phyloP scores from a whole-genome alignment of 345 rosid genomes.

The Hibiscus mutabilis region DNA sequence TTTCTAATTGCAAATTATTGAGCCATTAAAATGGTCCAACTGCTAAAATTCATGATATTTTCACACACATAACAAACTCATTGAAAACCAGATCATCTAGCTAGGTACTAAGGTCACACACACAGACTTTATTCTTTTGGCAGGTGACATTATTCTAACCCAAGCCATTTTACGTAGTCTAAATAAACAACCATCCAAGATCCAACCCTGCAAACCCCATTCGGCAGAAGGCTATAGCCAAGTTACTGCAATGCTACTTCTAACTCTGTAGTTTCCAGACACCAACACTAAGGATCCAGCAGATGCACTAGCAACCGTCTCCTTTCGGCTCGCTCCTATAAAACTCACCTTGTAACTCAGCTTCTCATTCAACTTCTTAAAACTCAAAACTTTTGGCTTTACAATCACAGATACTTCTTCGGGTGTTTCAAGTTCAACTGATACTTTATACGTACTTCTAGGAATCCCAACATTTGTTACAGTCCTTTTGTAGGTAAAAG shows the following conservation, averaged over 20 bases:
- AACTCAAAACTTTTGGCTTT: constrained; percentile 1
- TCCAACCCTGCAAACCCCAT: not conserved
- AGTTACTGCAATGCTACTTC: constrained; percentile 11
- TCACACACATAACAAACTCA: too few relatives aligned
- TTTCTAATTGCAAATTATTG: not conserved
- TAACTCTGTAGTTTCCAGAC: not conserved
- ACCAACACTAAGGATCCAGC: constrained; percentile 2
- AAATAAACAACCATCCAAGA: too few relatives aligned
- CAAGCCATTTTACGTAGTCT: too few relatives aligned
- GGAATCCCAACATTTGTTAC: constrained; percentile 11
- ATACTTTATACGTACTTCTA: not conserved
- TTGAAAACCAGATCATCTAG: too few relatives aligned
- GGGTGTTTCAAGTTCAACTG: not conserved
- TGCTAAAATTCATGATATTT: too few relatives aligned
- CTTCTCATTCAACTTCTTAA: constrained; percentile 4
- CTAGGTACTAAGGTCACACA: too few relatives aligned
- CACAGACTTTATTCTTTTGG: too few relatives aligned
- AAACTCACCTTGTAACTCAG: constrained; percentile 10
- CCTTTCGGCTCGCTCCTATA: not conserved
- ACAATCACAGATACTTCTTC: not conserved
- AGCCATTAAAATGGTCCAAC: too few relatives aligned
- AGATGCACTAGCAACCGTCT: not conserved
- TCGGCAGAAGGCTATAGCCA: not conserved
- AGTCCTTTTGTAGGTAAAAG: not conserved
- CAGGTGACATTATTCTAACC: too few relatives aligned